phyloP scores from a whole-genome alignment of 257 asterid genomes.

The Penstemon barbatus region DNA sequence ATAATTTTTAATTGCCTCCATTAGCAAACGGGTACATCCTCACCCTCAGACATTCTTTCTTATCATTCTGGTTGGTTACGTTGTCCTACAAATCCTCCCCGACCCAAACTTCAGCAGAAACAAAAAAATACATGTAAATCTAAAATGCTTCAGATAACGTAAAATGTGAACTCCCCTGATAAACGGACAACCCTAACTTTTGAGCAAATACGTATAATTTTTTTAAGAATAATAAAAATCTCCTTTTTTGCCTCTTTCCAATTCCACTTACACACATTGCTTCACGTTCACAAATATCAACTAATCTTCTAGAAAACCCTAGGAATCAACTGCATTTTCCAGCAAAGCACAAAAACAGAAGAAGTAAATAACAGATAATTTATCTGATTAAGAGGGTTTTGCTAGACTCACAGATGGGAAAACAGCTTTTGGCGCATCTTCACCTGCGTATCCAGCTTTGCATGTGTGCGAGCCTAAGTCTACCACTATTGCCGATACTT shows the following conservation, averaged over 20 bases:
- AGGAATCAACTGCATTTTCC: conserved; percentile 23
- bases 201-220: too few relatives aligned
- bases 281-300: conserved; percentile 22
- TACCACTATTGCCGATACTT: conserved; percentile 90
- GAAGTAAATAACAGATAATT: neutral
- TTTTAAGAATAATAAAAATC: too few relatives aligned
- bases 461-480: conserved; percentile 98
- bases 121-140: too few relatives aligned
- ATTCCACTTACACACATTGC: conserved; percentile 8
- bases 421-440: conserved; percentile 99
- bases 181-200: too few relatives aligned
- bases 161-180: too few relatives aligned
- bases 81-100: too few relatives aligned
- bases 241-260: neutral
- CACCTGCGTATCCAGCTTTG: conserved; percentile 99
- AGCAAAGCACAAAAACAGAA: neutral
- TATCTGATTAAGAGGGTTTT: conserved; percentile 2
- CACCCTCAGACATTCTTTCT: neutral
- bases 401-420: conserved; percentile 77
- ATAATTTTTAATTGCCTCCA: neutral
- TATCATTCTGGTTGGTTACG: too few relatives aligned
- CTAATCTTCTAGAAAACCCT: conserved; percentile 24
- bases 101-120: neutral
- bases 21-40: neutral
- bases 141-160: too few relatives aligned